Evolutionary conservation across 1,139 yeast species (phyloP), one percentile per base, ranked within the genome.

Genomic region (Pichia sp.): DNA sequence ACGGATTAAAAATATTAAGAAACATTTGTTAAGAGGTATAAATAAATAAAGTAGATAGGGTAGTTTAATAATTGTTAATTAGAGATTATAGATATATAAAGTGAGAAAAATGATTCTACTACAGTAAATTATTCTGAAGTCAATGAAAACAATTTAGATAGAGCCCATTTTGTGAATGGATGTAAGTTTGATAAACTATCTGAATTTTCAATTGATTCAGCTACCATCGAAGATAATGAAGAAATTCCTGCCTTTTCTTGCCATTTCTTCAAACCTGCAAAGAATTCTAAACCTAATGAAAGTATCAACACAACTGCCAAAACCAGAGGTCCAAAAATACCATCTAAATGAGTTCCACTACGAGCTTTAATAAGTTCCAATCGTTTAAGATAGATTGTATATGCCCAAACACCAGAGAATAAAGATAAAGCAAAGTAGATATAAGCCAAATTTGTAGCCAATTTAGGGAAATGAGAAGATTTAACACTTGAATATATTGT

Each of bases 381-480:
- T 59, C 98, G 77, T 51, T 68, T 71, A 60, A 75, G 65, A 63
- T 84, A 91, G 42, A 82, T 77, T 51, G 69, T 72, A 64, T 86
- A 91, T 19, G 96, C 95, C 98, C 98, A 91, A 31, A 77, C 52
- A 38, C 94, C 91, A 35, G 86, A 71, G 59, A 89, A 86, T 24
- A 91, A 52, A 1, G 97, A 86, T 53, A 91, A 68, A 1, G 62
- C 79, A 61, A 91, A 89, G 63, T 89, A 82, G 38, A 79, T 62
- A 59, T 84, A 85, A 1, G 97, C 95, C 54, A 89, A 68, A 44
- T 64, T 58, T 34, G 71, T 67, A 1, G 95, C 84, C 40, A 82
- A 55, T 4, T 55, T 49, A 28, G 73, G 71, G 54, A 72, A 76
- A 53, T 79, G 74, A 3, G 89, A 77, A 37, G 71, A 71, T 47